Conservation (phyloP, 2,329 filamentous ascomycete genomes). For the Fonsecaea erecta region DNA sequence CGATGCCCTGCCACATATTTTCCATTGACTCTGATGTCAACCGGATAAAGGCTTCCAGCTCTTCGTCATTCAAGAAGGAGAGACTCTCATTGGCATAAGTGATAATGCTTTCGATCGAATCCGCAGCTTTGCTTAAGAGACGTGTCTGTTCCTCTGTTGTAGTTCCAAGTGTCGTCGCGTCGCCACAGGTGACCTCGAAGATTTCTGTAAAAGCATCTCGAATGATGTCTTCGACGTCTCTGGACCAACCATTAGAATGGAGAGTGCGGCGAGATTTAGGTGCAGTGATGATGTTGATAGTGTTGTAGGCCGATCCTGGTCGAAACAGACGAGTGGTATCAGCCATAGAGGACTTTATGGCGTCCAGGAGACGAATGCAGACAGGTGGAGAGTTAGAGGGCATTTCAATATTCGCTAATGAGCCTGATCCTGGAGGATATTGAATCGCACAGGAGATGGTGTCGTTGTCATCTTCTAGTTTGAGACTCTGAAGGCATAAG, state of each 20-base stretch:
- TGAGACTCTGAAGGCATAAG: neutral
- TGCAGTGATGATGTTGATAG: conserved; percentile 10
- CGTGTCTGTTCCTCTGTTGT: neutral
- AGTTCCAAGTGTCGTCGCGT: neutral
- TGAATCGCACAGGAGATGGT: conserved; percentile 7
- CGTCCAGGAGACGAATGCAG: conserved; percentile 4
- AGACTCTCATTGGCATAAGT: conserved; percentile 21
- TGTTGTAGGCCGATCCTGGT: neutral
- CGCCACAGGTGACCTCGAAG: neutral
- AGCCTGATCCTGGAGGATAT: conserved; percentile 8
- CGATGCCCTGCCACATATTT: conserved; percentile 8
- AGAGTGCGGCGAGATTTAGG: conserved; percentile 16
- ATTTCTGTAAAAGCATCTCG: conserved; percentile 13
- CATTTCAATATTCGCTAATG: neutral
- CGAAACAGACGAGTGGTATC: conserved; percentile 11
- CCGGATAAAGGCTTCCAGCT: conserved; percentile 20
- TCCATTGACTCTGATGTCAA: conserved; percentile 7
- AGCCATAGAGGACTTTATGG: conserved; percentile 17
- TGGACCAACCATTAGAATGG: conserved; percentile 12
- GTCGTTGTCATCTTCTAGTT: neutral
- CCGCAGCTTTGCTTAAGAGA: conserved; percentile 10
- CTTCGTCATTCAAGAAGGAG: neutral
- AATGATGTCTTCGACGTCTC: conserved; percentile 11
- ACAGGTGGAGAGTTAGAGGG: neutral
- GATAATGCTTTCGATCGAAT: conserved; percentile 21